These are phyloP conservation scores for Asclepias syriaca DNA, from an alignment of 257 asterid genomes.

Conservation along the genomic window DNA sequence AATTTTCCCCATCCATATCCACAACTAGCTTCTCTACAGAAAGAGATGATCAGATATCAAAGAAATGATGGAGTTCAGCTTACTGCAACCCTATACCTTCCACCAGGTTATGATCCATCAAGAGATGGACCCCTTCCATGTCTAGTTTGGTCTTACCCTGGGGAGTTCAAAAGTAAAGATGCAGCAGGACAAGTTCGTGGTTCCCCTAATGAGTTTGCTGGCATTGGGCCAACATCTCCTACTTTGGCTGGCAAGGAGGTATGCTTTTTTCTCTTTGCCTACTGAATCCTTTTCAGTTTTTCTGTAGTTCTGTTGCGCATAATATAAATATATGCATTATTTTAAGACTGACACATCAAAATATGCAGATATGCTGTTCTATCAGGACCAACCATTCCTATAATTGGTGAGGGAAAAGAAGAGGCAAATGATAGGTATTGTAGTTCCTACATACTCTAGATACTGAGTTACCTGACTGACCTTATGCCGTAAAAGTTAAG, in stretches of 20 bases:
- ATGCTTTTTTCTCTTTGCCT: conserved; percentile 26
- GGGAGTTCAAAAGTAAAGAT: conserved; percentile 96
- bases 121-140: conserved; percentile 98
- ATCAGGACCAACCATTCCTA: conserved; percentile 97
- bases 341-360: conserved; percentile 11
- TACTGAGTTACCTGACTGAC: neutral
- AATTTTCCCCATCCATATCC: conserved; percentile 97
- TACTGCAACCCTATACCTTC: conserved; percentile 88
- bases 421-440: conserved; percentile 96
- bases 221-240: conserved; percentile 96
- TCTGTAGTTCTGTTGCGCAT: neutral
- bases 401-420: conserved; percentile 94
- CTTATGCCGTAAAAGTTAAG: neutral
- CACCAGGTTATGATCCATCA: conserved; percentile 83
- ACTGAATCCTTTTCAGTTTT: conserved; percentile 15
- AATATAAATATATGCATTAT: neutral
- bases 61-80: conserved; percentile 98
- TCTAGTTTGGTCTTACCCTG: conserved; percentile 99
- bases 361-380: conserved; percentile 76
- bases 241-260: conserved; percentile 96
- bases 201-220: conserved; percentile 96
- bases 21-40: conserved; percentile 77
- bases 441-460: neutral
- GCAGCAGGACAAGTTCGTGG: conserved; percentile 99
- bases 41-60: conserved; percentile 91